Evolutionary conservation across 2,329 filamentous ascomycete species (phyloP), one percentile per base, ranked within the genome.

Genomic region (Passalora sequoiae): DNA sequence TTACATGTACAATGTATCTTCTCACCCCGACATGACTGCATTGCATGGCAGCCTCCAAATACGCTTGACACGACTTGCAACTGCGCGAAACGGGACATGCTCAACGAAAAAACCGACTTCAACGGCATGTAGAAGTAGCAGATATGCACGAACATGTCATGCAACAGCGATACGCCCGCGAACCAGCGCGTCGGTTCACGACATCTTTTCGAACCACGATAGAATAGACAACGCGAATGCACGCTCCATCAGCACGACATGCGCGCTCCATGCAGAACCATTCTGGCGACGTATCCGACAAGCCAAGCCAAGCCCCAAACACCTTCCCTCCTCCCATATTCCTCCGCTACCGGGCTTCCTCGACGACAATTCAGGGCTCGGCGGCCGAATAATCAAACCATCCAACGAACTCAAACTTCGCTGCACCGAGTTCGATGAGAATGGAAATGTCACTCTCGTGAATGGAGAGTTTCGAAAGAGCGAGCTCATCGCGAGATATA

Each of bases 381-480:
- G 83, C 30, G 59, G 61, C 25, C 78, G 88, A 30, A 78, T 83
- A 32, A 73, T 87, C 58, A 92, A 91, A 66, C 84, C 86, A 2
- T 82, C 84, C 19, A 83, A 91, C 44, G 89, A 96, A 65, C 79
- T 89, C 21, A 83, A 88, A 47, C 72, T 98, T 54, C 78, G 92
- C 41, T 98, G 92, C 63, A 98, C 92, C 1, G 92, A 98, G 66
- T 86, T 97, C 47, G 89, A 97, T 59, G 88, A 89, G 64, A 80
- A 86, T 60, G 92, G 92, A 29, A 85, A 94, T 57, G 89, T 96
- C 19, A 94, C 91, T 15, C 73, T 97, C 45, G 85, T 94, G 15
- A 94, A 94, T 62, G 88, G 89, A 46, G 92, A 97, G 66, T 97
- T 96, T 68, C 94, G 92, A 70, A 98, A 98, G 75, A 92, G 82